Evolutionary conservation across 2,329 filamentous ascomycete genomes (phyloP).

Genomic region (Colletotrichum sp.): DNA sequence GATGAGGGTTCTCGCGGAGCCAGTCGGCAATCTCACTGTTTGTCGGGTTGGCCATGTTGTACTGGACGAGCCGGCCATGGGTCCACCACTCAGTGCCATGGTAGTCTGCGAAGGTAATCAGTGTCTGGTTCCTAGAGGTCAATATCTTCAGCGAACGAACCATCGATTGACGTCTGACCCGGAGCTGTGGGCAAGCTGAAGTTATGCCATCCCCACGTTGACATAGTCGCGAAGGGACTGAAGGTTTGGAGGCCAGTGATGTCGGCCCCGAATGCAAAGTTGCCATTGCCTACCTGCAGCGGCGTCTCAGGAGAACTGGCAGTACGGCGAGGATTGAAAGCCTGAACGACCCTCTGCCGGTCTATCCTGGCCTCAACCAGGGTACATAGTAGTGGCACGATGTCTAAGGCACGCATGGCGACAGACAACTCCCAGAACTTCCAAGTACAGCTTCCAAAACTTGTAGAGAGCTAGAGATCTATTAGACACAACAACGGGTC

Average conservation of each 20-base stretch:
- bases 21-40: slow-evolving; percentile 46
- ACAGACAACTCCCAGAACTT: neutral
- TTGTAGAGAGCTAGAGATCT: neutral
- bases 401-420: neutral
- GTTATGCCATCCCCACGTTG: slow-evolving; percentile 56
- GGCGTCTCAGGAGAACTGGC: slow-evolving; percentile 55
- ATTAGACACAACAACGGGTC: neutral
- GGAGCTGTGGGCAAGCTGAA: slow-evolving; percentile 48
- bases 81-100: slow-evolving; percentile 48
- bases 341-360: slow-evolving; percentile 37
- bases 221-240: slow-evolving; percentile 50
- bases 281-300: slow-evolving; percentile 55
- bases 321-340: slow-evolving; percentile 53
- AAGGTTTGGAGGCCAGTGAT: slow-evolving; percentile 53
- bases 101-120: slow-evolving; percentile 32
- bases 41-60: slow-evolving; percentile 45
- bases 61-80: slow-evolving; percentile 45
- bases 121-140: neutral
- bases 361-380: slow-evolving; percentile 29
- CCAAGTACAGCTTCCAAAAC: neutral
- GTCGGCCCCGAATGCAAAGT: slow-evolving; percentile 53
- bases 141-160: neutral
- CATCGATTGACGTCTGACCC: slow-evolving; percentile 29
- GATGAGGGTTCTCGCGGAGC: slow-evolving; percentile 54
- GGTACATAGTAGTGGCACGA: slow-evolving; percentile 20